Evolutionary conservation across 495 filamentous ascomycete species (phyloP).

Genomic region (Friedmanniomyces endolithicus): DNA sequence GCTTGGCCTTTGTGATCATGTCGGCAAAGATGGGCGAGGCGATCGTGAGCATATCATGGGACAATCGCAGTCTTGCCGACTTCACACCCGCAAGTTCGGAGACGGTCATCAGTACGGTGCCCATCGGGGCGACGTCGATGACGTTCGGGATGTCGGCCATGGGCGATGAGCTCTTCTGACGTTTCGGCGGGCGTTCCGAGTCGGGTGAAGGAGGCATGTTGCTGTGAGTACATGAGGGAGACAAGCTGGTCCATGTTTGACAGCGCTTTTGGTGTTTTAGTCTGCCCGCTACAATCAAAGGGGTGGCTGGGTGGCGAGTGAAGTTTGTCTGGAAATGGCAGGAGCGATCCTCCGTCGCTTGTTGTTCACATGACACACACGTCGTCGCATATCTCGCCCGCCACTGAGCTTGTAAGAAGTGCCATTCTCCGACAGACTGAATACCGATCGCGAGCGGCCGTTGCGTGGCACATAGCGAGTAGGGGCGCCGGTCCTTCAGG

Average conservation of each 20-base stretch:
- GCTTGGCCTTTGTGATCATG: not conserved
- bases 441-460: too few relatives aligned
- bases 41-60: not conserved
- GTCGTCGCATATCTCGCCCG: too few relatives aligned
- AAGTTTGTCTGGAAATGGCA: too few relatives aligned
- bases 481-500: too few relatives aligned
- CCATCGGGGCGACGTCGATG: not conserved
- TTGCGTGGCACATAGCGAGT: too few relatives aligned
- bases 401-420: too few relatives aligned
- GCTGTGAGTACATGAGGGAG: not conserved
- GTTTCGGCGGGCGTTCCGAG: not conserved
- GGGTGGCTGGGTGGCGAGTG: not conserved
- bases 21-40: constrained; percentile 8
- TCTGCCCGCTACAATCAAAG: too few relatives aligned
- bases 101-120: not conserved
- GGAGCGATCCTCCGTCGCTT: too few relatives aligned
- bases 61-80: constrained; percentile 3
- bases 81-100: not conserved
- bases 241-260: not conserved
- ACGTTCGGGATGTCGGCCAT: not conserved
- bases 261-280: not conserved
- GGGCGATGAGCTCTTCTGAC: not conserved
- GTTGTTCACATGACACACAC: too few relatives aligned
- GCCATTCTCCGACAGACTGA: too few relatives aligned
- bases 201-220: not conserved